Base-by-base conservation (phyloP, 208 protist genomes). In the Porcisia deanei region DNA sequence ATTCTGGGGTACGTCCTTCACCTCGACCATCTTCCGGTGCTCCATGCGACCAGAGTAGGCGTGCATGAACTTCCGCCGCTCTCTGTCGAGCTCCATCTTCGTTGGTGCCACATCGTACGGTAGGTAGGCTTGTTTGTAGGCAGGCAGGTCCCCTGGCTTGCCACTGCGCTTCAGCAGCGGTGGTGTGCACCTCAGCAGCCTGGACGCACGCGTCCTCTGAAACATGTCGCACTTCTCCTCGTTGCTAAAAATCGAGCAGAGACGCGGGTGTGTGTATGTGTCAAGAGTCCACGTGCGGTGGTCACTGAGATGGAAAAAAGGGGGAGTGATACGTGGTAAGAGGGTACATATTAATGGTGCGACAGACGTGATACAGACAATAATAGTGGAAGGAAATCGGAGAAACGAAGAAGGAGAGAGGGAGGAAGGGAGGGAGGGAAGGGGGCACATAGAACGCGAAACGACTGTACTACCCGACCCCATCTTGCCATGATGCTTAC, bases 1-100 rank as follows among this genome's bases (percentile, higher is more conserved):
- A 76, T 97, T 97, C 73, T 91, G 79, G 20, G 94, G 94, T 10
- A 97, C 94, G 49, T 94, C 88, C 79, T 95, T 96, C 12, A 97
- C 91, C 59, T 93, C 88, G 43, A 96, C 83, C 43, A 95, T 53
- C 76, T 91, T 93, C 57, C 88, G 83, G 72, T 93, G 84, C 73
- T 97, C 90, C 80, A 88, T 81, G 10, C 88, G 85, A n/a, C 91
- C 91, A 53, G 88, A 79, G 71, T 88, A 91, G 0, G 91, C 91
- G 53, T 91, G 85, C 65, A 77, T 71, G 61, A 97, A 92, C 67
- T 86, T 86, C n/a, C 87, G 82, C 52, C 93, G 75, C 76, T 93
- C 91, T 8, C 88, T 76, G 14, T 97, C 90, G 52, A 95, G 73
- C 81, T 97, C 91, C 70, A 86, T 74, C 82, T 92, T 86, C 25